Conservation (phyloP, 1,284 basidiomycete species). For the Boletus semigastroideus region DNA sequence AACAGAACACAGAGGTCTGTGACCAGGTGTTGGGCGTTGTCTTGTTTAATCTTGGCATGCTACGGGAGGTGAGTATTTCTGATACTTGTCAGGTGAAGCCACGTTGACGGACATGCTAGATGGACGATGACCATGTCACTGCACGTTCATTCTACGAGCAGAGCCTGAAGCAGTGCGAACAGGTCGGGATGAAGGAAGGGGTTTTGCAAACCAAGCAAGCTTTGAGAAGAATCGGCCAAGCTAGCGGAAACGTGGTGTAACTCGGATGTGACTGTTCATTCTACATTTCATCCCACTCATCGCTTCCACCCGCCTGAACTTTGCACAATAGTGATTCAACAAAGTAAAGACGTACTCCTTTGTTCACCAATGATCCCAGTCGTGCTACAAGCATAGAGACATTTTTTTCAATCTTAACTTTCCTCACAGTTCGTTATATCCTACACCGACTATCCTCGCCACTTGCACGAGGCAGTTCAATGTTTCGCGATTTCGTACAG, state of each 20-base stretch:
- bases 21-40: constrained; percentile 58
- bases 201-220: constrained; percentile 49
- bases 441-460: no score
- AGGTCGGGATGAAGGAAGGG: constrained; percentile 52
- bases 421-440: no score
- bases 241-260: background rate
- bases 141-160: constrained; percentile 47
- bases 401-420: no score
- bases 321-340: background rate
- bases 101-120: constrained; percentile 35
- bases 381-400: no score
- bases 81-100: background rate
- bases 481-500: no score
- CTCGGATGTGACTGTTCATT: background rate
- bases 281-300: background rate
- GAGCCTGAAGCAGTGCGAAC: constrained; percentile 50
- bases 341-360: background rate
- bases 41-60: constrained; percentile 59
- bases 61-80: constrained; percentile 41
- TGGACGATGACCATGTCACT: constrained; percentile 45
- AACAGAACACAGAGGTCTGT: constrained; percentile 38
- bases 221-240: constrained; percentile 38
- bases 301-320: background rate
- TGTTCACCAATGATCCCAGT: no score
- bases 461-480: no score